phyloP scores from a whole-genome alignment of 805 yeast genomes.

The Candida ortonii region DNA sequence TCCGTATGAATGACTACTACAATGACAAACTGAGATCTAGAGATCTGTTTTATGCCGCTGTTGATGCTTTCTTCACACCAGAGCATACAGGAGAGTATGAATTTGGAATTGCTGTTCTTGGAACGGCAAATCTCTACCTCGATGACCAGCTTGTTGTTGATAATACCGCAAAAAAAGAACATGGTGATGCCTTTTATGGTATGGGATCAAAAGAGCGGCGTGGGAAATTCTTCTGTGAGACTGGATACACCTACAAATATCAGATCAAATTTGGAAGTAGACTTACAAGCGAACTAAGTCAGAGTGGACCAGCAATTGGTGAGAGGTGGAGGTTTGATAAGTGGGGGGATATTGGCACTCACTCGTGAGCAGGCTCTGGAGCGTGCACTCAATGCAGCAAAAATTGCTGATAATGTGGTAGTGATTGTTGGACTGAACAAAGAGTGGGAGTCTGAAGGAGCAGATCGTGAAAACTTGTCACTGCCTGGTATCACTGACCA shows the following conservation, averaged over 20 bases:
- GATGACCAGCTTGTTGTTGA: constrained; percentile 53
- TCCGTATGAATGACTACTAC: constrained; percentile 11
- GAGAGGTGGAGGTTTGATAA: constrained; percentile 17
- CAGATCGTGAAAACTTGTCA: constrained; percentile 36
- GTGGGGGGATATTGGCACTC: constrained; percentile 8
- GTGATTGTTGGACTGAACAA: constrained; percentile 35
- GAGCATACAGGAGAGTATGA: constrained; percentile 48
- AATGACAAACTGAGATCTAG: constrained; percentile 3
- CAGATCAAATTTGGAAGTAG: background rate
- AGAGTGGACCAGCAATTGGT: constrained; percentile 12
- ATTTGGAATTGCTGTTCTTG: constrained; percentile 49
- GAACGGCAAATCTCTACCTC: constrained; percentile 54
- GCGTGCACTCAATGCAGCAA: constrained; percentile 37
- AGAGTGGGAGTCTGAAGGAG: constrained; percentile 42
- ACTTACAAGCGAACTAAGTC: background rate
- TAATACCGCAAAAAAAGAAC: constrained; percentile 52
- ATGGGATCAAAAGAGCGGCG: constrained; percentile 52
- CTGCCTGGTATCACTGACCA: constrained; percentile 35
- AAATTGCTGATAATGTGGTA: constrained; percentile 35
- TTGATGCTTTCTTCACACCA: constrained; percentile 44
- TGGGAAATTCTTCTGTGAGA: constrained; percentile 36
- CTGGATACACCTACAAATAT: constrained; percentile 38
- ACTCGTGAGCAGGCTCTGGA: constrained; percentile 7
- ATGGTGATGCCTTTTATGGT: constrained; percentile 52
- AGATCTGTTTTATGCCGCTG: constrained; percentile 38